A percentile compares a stretch with the other conserved stretches of the same genome.
Evolutionary conservation across 2,329 filamentous ascomycete species (phyloP).

Genomic region (Westerdykella aurantiaca): DNA sequence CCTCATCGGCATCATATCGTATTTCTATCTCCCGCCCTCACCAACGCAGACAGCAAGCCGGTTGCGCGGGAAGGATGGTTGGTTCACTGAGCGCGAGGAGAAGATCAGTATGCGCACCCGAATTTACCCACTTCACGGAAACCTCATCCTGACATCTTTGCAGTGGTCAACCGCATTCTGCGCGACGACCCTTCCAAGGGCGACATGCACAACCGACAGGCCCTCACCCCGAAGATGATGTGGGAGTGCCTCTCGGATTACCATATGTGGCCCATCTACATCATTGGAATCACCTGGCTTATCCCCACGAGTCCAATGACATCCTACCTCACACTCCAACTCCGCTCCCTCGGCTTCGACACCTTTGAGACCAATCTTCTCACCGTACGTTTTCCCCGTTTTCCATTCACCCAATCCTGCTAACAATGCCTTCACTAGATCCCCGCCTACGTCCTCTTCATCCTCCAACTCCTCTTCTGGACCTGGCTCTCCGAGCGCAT

Average conservation of each 20-base stretch:
- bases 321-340: constrained; percentile 33
- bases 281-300: constrained; percentile 31
- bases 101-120: constrained; percentile 46
- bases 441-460: constrained; percentile 44
- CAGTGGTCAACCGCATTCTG: constrained; percentile 57
- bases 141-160: constrained; percentile 2
- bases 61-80: constrained; percentile 57
- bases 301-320: constrained; percentile 30
- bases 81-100: constrained; percentile 63
- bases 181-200: constrained; percentile 53
- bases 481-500: constrained; percentile 47
- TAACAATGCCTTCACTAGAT: constrained; percentile 17
- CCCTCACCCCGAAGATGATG: constrained; percentile 44
- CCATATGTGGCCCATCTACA: constrained; percentile 47
- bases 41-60: constrained; percentile 59
- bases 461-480: constrained; percentile 46
- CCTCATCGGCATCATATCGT: constrained; percentile 32
- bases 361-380: constrained; percentile 37
- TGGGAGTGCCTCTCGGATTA: constrained; percentile 50
- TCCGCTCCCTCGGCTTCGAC: constrained; percentile 30
- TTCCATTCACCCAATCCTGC: not conserved
- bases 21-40: constrained; percentile 41
- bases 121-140: not conserved
- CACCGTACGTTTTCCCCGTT: constrained; percentile 17
- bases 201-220: constrained; percentile 58